Percentiles rank a stretch among this genome's conserved stretches.
Conservation (phyloP, 139 green algal species). For the Dunaliella sp. region DNA sequence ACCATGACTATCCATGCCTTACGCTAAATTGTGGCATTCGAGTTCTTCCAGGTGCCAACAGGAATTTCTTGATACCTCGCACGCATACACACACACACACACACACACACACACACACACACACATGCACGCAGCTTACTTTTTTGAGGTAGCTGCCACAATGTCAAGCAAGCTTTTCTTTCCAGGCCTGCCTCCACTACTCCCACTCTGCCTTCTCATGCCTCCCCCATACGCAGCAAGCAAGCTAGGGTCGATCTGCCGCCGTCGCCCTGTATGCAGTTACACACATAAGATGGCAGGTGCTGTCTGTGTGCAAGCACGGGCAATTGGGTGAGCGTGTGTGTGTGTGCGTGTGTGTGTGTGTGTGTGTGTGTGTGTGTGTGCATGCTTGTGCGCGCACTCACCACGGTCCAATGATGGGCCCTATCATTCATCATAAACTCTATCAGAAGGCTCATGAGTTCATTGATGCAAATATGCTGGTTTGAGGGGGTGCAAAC, state of each 20-base stretch:
- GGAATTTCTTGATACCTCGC: too few relatives aligned
- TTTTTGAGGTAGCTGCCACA: background rate
- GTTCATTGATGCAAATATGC: too few relatives aligned
- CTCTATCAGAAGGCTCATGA: too few relatives aligned
- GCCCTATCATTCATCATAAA: too few relatives aligned
- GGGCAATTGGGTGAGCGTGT: background rate
- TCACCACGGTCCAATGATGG: background rate
- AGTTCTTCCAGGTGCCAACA: too few relatives aligned
- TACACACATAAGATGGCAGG: background rate
- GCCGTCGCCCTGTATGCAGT: background rate
- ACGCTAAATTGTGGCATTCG: too few relatives aligned
- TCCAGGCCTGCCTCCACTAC: background rate
- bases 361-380: constrained; percentile 1
- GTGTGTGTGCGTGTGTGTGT: background rate
- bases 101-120: background rate
- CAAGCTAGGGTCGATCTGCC: background rate
- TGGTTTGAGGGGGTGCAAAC: too few relatives aligned
- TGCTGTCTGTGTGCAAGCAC: background rate
- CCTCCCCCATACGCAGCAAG: background rate
- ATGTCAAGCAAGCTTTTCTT: background rate
- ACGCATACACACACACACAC: background rate
- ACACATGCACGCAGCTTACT: background rate
- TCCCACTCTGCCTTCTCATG: too few relatives aligned
- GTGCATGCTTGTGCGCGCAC: background rate
- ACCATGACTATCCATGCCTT: too few relatives aligned